These are phyloP conservation scores for Cercophora samala DNA, from an alignment of 495 filamentous ascomycete species.

Conservation along the genomic window DNA sequence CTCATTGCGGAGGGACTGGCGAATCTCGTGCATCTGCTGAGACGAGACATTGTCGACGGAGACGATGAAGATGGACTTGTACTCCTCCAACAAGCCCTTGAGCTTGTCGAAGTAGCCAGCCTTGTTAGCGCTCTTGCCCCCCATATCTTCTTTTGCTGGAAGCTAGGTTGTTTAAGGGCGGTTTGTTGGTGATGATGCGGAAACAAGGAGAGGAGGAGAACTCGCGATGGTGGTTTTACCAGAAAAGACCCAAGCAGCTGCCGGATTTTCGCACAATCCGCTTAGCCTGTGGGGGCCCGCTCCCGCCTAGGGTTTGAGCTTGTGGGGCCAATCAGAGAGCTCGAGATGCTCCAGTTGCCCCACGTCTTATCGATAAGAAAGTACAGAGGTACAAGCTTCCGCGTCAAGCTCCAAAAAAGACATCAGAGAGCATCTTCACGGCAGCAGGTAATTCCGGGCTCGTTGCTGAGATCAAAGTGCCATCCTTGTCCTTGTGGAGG, in stretches of 20 bases:
- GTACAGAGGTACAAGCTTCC: slow-evolving; percentile 9
- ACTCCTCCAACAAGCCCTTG: slow-evolving; percentile 86
- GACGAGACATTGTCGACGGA: slow-evolving; percentile 94
- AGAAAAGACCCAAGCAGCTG: slow-evolving; percentile 21
- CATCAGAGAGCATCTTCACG: neutral
- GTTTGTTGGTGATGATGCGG: slow-evolving; percentile 33
- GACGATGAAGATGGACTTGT: slow-evolving; percentile 96
- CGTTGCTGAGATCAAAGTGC: neutral
- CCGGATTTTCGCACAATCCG: slow-evolving; percentile 33
- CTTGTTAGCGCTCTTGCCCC: slow-evolving; percentile 94
- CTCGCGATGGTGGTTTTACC: slow-evolving; percentile 18
- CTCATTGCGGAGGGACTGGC: slow-evolving; percentile 78
- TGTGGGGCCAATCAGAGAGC: slow-evolving; percentile 21
- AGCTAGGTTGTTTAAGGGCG: slow-evolving; percentile 98
- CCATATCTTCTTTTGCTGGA: slow-evolving; percentile 96
- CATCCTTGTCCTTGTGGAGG: neutral
- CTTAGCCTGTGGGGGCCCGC: slow-evolving; percentile 28
- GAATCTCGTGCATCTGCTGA: slow-evolving; percentile 99
- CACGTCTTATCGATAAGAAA: neutral
- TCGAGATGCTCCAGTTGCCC: slow-evolving; percentile 8
- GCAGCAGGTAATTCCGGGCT: neutral
- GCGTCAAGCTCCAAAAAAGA: neutral
- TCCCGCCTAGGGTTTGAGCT: slow-evolving; percentile 32
- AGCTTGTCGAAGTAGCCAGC: slow-evolving; percentile 99
- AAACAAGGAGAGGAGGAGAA: slow-evolving; percentile 16